A percentile compares a stretch with the other conserved stretches of the same genome.
Conservation (phyloP, 2,329 filamentous ascomycete genomes). For the Berkeleyomyces basicola region DNA sequence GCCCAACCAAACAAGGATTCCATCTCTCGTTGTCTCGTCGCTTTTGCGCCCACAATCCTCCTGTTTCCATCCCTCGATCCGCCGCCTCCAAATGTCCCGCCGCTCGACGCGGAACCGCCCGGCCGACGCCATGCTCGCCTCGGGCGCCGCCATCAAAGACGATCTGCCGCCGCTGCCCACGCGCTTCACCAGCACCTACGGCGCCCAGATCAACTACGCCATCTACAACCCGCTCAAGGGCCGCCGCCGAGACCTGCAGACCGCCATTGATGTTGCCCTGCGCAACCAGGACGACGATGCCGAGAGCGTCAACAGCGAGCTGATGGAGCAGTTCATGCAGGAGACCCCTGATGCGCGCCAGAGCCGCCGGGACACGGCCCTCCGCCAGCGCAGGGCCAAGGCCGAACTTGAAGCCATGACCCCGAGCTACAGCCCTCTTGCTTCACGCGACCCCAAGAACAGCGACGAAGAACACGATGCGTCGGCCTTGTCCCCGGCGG, state of each 20-base stretch:
- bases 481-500: background rate
- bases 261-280: constrained; percentile 15
- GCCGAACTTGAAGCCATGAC: background rate
- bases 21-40: no score
- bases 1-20: no score
- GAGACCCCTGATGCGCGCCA: constrained; percentile 8
- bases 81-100: constrained; percentile 5
- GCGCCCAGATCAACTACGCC: constrained; percentile 15
- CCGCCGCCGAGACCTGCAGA: constrained; percentile 14
- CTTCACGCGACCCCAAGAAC: background rate
- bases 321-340: constrained; percentile 12
- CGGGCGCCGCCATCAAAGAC: constrained; percentile 15
- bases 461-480: background rate
- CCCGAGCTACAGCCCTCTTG: background rate
- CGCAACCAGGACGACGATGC: constrained; percentile 13
- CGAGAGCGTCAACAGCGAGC: constrained; percentile 10
- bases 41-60: no score
- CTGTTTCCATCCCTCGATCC: background rate
- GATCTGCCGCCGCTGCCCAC: constrained; percentile 16
- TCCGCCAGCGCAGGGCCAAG: background rate
- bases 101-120: background rate
- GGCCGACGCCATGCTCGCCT: constrained; percentile 2
- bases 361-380: constrained; percentile 1
- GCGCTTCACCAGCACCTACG: constrained; percentile 16
- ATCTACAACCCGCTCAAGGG: constrained; percentile 17